Base-by-base conservation (phyloP, 345 rosid species). In the Sapria himalayana region DNA sequence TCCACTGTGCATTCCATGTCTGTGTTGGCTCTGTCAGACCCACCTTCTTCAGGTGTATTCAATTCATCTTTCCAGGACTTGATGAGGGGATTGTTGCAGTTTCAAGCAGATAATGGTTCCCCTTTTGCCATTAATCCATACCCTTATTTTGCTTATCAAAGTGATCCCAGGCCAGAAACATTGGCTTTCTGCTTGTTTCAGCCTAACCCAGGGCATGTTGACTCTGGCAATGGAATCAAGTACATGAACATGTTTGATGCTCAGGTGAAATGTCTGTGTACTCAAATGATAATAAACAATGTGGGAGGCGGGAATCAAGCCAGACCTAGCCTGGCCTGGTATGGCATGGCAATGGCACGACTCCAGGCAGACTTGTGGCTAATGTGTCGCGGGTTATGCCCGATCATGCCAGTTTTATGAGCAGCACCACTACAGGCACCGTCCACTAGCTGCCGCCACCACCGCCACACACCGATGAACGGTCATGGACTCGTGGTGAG, bases 191-290 rank as follows among this genome's bases (percentile, higher is more conserved):
- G 95, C 47, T 54, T 79, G 37, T 89, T 89, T 29, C 93, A 79
- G 50, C 86, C 95, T 38, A 89, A 89, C 60, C 39, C 91, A 7
- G 94, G 98, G 13, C 81, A 94, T 45, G 61, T 84, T 15, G 95
- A 89, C 66, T 34, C 69, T n/a, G 74, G 68, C 0, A 74, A 62
- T 1, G 89, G 92, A 9, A 74, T 72, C 54, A 67, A 46, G 55
- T 89, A 89, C 76, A 74, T 59, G 85, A 89, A 76, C 76, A 89
- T 89, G 98, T 89, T 82, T 27, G 95, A 89, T 21, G 98, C 98
- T 12, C 98, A 89, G 93, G 94, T 82, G 27, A 57, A 56, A 36
- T 6, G 50, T n/a, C n/a, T n/a, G n/a, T n/a, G n/a, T n/a, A n/a
- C n/a, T n/a, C n/a, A n/a, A n/a, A n/a, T n/a, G n/a, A n/a, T n/a